A percentile compares a stretch with the other conserved stretches of the same genome.
These are phyloP conservation scores for Pyrenochaeta sp. DNA, from an alignment of 2,329 filamentous ascomycete genomes.

Conservation along the genomic window DNA sequence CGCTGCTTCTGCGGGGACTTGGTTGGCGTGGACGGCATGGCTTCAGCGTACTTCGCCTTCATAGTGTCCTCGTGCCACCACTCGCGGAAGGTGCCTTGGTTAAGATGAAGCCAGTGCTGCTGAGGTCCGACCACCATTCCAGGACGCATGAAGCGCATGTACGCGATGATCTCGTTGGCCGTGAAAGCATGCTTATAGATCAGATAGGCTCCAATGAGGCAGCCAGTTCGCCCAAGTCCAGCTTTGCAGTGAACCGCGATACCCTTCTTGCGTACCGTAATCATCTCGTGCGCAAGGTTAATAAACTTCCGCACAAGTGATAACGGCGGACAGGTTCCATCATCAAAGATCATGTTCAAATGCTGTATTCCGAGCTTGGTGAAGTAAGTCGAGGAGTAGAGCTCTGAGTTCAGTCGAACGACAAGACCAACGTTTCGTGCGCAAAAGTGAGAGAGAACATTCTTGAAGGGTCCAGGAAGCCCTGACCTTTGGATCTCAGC, in stretches of 20 bases:
- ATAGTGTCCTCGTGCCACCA: slow-evolving; percentile 88
- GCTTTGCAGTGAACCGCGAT: slow-evolving; percentile 99
- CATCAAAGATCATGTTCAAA: slow-evolving; percentile 99
- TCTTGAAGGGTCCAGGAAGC: slow-evolving; percentile 90
- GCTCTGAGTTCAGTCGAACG: slow-evolving; percentile 91
- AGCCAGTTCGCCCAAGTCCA: slow-evolving; percentile 92
- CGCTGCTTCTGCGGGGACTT: slow-evolving; percentile 59
- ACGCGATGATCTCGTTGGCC: slow-evolving; percentile 95
- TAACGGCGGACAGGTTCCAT: slow-evolving; percentile 92
- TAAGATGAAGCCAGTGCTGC: slow-evolving; percentile 98
- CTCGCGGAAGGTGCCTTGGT: slow-evolving; percentile 96
- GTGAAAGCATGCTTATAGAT: slow-evolving; percentile 98
- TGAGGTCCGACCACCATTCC: slow-evolving; percentile 99
- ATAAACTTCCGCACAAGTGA: slow-evolving; percentile 94
- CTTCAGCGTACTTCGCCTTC: slow-evolving; percentile 79
- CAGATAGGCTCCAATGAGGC: slow-evolving; percentile 94
- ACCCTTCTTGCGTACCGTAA: slow-evolving; percentile 86
- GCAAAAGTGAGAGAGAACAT: slow-evolving; percentile 88
- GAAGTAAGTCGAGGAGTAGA: slow-evolving; percentile 98
- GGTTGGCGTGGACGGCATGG: slow-evolving; percentile 65
- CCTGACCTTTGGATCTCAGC: slow-evolving; percentile 74
- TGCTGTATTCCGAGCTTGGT: slow-evolving; percentile 94
- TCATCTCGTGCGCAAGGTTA: slow-evolving; percentile 91
- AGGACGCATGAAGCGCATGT: slow-evolving; percentile 98
- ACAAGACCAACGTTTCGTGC: slow-evolving; percentile 91